phyloP scores from a whole-genome alignment of 2,329 filamentous ascomycete species.

The Pseudocercospora ulei region DNA sequence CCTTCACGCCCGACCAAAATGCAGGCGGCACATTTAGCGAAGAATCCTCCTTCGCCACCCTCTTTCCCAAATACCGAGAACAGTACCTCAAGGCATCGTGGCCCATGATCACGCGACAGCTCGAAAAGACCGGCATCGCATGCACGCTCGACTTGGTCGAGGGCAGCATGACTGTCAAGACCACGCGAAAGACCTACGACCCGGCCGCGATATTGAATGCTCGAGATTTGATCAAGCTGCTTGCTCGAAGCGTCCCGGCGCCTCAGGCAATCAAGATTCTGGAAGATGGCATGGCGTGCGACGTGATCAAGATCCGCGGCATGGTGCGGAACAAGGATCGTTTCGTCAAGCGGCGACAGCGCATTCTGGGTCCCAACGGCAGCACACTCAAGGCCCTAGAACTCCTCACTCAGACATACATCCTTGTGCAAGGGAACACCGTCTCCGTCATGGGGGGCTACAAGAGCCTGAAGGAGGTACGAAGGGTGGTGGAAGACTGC shows the following conservation, averaged over 20 bases:
- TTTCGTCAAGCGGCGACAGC: conserved; percentile 87
- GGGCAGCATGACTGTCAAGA: conserved; percentile 93
- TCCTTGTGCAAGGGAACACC: conserved; percentile 93
- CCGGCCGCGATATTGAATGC: conserved; percentile 89
- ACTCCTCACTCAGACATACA: conserved; percentile 80
- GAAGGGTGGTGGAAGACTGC: conserved; percentile 82
- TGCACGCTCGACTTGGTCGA: conserved; percentile 91
- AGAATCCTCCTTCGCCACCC: conserved; percentile 72
- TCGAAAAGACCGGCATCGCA: conserved; percentile 79
- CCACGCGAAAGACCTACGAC: conserved; percentile 82
- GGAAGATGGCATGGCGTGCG: conserved; percentile 81
- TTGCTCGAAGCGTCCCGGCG: conserved; percentile 82
- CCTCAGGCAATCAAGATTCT: conserved; percentile 90
- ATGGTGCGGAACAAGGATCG: conserved; percentile 87
- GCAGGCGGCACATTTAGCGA: conserved; percentile 75
- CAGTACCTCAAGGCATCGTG: conserved; percentile 85
- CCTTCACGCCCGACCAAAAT: conserved; percentile 81
- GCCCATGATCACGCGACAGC: conserved; percentile 76
- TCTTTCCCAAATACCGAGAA: conserved; percentile 96
- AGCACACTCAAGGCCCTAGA: conserved; percentile 91
- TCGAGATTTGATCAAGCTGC: conserved; percentile 83
- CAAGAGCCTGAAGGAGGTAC: conserved; percentile 86
- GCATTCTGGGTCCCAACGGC: conserved; percentile 83
- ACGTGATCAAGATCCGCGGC: conserved; percentile 90
- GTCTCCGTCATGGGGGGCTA: conserved; percentile 85